These are phyloP conservation scores for Coemansia sp. DNA, from an alignment of 192 early-diverging fungal species.

Conservation along the genomic window DNA sequence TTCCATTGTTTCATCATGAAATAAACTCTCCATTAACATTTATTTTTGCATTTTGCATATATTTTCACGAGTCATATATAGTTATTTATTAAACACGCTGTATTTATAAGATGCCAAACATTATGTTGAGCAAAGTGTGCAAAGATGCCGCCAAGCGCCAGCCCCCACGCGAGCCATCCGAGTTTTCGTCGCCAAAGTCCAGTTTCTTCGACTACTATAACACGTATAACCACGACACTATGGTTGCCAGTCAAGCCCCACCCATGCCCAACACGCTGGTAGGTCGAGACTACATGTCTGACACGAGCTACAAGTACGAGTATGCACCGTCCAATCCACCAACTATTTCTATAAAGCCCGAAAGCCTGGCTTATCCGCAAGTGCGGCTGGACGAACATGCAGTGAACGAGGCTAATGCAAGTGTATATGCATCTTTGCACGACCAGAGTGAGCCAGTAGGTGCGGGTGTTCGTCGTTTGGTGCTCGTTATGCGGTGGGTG, in stretches of 20 bases:
- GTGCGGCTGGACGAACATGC: too few species aligned
- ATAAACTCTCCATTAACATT: background rate
- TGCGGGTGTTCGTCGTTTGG: background rate
- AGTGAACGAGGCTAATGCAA: too few species aligned
- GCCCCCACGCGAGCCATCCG: background rate
- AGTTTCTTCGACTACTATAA: background rate
- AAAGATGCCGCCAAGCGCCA: constrained; percentile 4
- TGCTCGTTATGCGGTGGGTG: constrained; percentile 19
- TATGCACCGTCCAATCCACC: too few species aligned
- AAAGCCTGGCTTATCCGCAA: too few species aligned
- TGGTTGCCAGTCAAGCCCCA: background rate
- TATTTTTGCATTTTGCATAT: background rate
- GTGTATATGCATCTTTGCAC: background rate
- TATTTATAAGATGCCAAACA: constrained; percentile 2
- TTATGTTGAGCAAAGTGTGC: constrained; percentile 11
- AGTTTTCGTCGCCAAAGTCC: background rate
- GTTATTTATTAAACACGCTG: background rate
- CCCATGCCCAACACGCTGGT: background rate
- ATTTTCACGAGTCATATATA: background rate
- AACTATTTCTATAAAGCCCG: too few species aligned
- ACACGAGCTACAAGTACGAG: background rate
- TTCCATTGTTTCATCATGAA: too few species aligned
- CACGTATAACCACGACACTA: background rate
- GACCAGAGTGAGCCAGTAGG: constrained; percentile 1
- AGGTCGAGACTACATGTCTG: background rate